Percentiles rank a stretch among this genome's conserved stretches.
These are phyloP conservation scores for Phialophora macrospora DNA, from an alignment of 2,329 filamentous ascomycete species.

Conservation along the genomic window DNA sequence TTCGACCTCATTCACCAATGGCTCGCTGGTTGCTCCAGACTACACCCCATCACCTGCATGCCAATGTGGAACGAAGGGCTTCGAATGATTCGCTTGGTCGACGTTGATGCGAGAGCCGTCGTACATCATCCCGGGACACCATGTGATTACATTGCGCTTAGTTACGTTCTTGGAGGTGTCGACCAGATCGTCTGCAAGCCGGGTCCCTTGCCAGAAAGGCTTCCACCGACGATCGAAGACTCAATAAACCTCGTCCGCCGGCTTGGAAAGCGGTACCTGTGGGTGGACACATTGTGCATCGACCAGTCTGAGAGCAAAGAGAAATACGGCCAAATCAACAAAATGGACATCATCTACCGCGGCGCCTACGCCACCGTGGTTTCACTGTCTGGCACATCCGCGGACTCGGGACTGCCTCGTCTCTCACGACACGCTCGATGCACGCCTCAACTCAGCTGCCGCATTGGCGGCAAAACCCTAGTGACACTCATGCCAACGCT, in stretches of 20 bases:
- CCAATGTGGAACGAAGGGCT: not conserved
- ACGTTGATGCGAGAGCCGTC: not conserved
- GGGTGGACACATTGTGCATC: constrained; percentile 6
- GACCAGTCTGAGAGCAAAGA: not conserved
- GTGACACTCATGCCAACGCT: not conserved
- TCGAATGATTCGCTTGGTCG: constrained; percentile 1
- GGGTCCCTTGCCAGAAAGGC: not conserved
- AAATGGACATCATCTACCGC: constrained; percentile 3
- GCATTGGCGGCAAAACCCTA: not conserved
- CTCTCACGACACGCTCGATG: not conserved
- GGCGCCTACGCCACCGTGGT: not conserved
- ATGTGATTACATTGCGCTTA: not conserved
- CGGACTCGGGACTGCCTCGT: not conserved
- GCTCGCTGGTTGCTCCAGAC: not conserved
- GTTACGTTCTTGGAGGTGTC: not conserved
- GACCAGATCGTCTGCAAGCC: not conserved
- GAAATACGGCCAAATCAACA: not conserved
- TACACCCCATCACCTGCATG: not conserved
- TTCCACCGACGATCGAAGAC: not conserved
- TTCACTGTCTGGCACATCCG: constrained; percentile 1
- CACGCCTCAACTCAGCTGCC: not conserved
- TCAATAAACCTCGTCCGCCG: not conserved
- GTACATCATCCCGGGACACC: not conserved
- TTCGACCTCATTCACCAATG: not conserved
- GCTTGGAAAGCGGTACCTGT: not conserved